A percentile compares a stretch with the other conserved stretches of the same genome.
Evolutionary conservation across 73 alveolate species (phyloP).

Genomic region (Durusdinium trenchii): DNA sequence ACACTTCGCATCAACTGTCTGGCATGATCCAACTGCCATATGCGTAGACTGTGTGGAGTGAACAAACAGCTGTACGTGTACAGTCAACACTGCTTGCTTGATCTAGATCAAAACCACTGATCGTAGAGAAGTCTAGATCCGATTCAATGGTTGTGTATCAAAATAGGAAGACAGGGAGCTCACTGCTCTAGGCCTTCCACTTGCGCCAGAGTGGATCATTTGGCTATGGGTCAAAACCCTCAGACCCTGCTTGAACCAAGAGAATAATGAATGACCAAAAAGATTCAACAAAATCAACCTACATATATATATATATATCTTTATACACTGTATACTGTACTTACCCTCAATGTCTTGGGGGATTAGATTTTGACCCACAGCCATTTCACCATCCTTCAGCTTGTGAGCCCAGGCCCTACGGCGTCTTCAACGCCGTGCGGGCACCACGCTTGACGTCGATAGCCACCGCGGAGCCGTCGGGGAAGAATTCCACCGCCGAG

Average conservation of each 20-base stretch:
- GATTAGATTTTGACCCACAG: neutral
- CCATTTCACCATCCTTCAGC: neutral
- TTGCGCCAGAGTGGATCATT: too few relatives aligned
- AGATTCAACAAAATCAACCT: neutral
- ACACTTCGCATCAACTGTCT: too few relatives aligned
- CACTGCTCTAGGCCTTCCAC: too few relatives aligned
- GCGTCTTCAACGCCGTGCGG: neutral
- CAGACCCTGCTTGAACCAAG: neutral
- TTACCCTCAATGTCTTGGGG: too few relatives aligned
- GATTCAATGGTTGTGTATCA: neutral
- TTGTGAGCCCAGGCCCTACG: neutral
- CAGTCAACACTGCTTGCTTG: too few relatives aligned
- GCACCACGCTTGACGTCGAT: neutral
- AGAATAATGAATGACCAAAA: neutral
- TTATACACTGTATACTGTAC: neutral
- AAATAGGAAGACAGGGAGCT: neutral
- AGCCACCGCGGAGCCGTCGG: conserved; percentile 42
- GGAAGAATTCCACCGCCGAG: conserved; percentile 31
- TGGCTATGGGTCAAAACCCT: too few relatives aligned
- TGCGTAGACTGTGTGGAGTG: too few relatives aligned
- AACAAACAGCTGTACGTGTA: too few relatives aligned
- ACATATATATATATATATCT: neutral
- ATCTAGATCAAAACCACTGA: too few relatives aligned
- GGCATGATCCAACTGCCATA: too few relatives aligned
- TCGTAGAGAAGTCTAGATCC: too few relatives aligned